Evolutionary conservation across 805 yeast species (phyloP).

Genomic region (Yarrowia sp.): DNA sequence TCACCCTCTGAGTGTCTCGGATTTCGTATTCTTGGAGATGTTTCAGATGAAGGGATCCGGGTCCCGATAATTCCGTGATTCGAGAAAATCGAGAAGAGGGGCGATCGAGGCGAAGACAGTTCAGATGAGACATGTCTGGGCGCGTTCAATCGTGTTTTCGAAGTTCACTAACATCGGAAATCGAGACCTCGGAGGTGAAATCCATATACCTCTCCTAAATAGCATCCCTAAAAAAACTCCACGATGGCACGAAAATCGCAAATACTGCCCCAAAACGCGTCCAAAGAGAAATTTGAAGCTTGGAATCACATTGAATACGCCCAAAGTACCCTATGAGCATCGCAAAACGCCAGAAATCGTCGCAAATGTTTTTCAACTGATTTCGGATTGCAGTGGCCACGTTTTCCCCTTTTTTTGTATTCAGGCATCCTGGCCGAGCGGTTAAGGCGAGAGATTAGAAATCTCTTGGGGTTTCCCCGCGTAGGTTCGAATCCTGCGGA

Average conservation of each 20-base stretch:
- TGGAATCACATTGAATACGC: not conserved
- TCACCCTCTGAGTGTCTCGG: too few species aligned
- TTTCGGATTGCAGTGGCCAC: not conserved
- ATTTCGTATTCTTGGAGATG: not conserved
- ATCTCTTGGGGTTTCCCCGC: constrained; percentile 27
- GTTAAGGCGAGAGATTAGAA: constrained; percentile 27
- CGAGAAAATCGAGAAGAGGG: too few species aligned
- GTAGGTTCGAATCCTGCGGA: constrained; percentile 27
- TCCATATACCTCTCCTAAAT: too few species aligned
- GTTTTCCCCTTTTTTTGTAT: not conserved
- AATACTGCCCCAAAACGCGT: not conserved
- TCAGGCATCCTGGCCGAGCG: constrained; percentile 27
- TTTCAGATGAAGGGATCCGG: not conserved
- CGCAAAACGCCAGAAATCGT: not conserved
- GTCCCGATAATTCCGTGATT: too few species aligned
- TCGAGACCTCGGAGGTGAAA: too few species aligned
- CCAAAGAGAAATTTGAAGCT: not conserved
- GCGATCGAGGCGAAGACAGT: too few species aligned
- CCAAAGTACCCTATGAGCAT: not conserved
- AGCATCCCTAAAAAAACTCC: too few species aligned
- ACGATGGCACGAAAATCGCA: too few species aligned
- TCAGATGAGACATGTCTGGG: too few species aligned
- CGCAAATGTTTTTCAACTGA: not conserved
- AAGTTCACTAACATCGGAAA: too few species aligned
- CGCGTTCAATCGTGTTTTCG: too few species aligned